A percentile compares a stretch with the other conserved stretches of the same genome.
These are phyloP conservation scores for Hysterangium stoloniferum DNA, from an alignment of 768 basidiomycete genomes.

Conservation along the genomic window DNA sequence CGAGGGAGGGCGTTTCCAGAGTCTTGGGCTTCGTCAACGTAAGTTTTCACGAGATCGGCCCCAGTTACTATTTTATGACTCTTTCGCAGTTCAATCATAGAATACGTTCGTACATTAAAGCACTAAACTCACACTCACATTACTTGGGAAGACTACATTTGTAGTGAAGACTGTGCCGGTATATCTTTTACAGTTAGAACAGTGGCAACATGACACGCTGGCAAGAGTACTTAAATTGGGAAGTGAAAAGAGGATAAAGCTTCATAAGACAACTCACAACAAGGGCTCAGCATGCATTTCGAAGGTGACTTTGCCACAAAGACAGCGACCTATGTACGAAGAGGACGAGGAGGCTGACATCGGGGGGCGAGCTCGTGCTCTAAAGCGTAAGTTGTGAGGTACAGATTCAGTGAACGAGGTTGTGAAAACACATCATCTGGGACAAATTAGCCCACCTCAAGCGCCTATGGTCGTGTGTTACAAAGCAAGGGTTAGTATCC, in stretches of 20 bases:
- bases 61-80: conserved; percentile 2
- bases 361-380: too few relatives aligned
- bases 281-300: conserved; percentile 11
- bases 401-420: too few relatives aligned
- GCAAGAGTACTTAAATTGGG: background rate
- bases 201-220: conserved; percentile 13
- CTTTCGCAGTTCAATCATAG: background rate
- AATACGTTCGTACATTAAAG: too few relatives aligned
- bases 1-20: conserved; percentile 12
- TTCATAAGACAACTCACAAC: conserved; percentile 2
- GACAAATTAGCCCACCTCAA: too few relatives aligned
- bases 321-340: conserved; percentile 11
- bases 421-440: too few relatives aligned
- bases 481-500: too few relatives aligned
- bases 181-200: conserved; percentile 13
- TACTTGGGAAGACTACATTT: conserved; percentile 11
- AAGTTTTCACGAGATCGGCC: conserved; percentile 5
- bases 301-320: conserved; percentile 12
- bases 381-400: too few relatives aligned
- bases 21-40: conserved; percentile 11
- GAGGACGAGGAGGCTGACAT: too few relatives aligned
- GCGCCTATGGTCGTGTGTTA: too few relatives aligned
- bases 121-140: background rate
- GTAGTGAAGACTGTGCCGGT: conserved; percentile 15
- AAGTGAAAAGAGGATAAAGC: background rate